phyloP scores from a whole-genome alignment of 2,329 filamentous ascomycete genomes.

The Purpureocillium lavendulum region DNA sequence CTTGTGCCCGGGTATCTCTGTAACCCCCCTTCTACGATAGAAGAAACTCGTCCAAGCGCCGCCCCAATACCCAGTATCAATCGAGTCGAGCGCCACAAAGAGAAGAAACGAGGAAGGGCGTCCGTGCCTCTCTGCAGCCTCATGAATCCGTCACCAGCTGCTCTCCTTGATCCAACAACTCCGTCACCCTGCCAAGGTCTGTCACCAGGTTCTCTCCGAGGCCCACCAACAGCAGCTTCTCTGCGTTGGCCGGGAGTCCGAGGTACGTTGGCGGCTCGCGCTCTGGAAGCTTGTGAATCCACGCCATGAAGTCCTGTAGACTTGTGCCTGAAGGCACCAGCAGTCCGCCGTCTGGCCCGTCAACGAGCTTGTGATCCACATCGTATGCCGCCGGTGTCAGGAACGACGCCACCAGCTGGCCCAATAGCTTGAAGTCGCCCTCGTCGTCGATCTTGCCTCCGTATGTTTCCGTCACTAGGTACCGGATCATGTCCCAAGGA shows the following conservation, averaged over 20 bases:
- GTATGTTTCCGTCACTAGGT: constrained; percentile 87
- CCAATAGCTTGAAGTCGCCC: constrained; percentile 68
- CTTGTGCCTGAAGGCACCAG: constrained; percentile 72
- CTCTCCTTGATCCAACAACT: constrained; percentile 88
- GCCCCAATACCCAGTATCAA: no score
- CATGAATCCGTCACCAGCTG: constrained; percentile 64
- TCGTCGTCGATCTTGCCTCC: constrained; percentile 96
- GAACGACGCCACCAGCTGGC: constrained; percentile 64
- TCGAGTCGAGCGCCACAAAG: no score
- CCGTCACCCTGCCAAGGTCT: constrained; percentile 77
- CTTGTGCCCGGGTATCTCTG: no score
- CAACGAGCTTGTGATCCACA: constrained; percentile 81
- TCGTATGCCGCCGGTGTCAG: constrained; percentile 88
- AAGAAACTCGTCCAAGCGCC: neutral
- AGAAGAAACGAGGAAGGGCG: neutral
- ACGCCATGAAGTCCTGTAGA: constrained; percentile 77
- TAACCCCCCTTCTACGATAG: neutral
- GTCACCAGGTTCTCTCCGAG: constrained; percentile 78
- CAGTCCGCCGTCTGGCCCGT: constrained; percentile 54
- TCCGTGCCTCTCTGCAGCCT: neutral
- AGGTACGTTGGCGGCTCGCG: constrained; percentile 93
- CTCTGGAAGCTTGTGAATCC: constrained; percentile 89
- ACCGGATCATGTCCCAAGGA: constrained; percentile 92
- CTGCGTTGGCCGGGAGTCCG: constrained; percentile 87
- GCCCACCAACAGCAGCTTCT: constrained; percentile 87